Percentiles rank a stretch among this genome's conserved stretches.
Conservation (phyloP, 768 basidiomycete species). For the Boletellus emodensis region DNA sequence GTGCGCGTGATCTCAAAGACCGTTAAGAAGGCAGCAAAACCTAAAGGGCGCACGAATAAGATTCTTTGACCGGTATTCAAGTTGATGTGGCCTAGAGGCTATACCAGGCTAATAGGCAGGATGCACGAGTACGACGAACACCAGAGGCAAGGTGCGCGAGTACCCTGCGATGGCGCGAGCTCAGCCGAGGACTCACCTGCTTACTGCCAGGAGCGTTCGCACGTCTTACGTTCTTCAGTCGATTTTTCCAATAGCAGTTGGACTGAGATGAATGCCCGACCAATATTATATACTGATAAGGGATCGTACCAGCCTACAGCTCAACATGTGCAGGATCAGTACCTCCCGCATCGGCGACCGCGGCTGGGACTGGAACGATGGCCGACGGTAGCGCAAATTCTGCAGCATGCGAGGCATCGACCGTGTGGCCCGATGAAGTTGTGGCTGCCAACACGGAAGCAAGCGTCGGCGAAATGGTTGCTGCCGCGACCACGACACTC, state of each 20-base stretch:
- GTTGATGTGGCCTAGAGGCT: too few relatives aligned
- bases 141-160: too few relatives aligned
- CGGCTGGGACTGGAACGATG: not conserved
- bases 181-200: too few relatives aligned
- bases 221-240: not conserved
- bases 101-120: too few relatives aligned
- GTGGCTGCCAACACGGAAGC: slow-evolving; percentile 9
- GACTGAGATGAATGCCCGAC: not conserved
- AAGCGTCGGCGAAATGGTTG: slow-evolving; percentile 6
- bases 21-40: slow-evolving; percentile 75
- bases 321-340: slow-evolving; percentile 14
- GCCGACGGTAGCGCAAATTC: slow-evolving; percentile 2
- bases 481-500: slow-evolving; percentile 5
- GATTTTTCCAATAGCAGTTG: not conserved
- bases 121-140: too few relatives aligned
- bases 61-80: slow-evolving; percentile 21
- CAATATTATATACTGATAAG: not conserved
- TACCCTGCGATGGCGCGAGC: too few relatives aligned
- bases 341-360: not conserved
- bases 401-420: not conserved
- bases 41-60: slow-evolving; percentile 35
- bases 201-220: too few relatives aligned
- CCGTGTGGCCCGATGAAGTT: not conserved
- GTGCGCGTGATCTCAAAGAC: slow-evolving; percentile 76
- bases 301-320: slow-evolving; percentile 9